A percentile compares a stretch with the other conserved stretches of the same genome.
phyloP scores from a whole-genome alignment of 2,329 filamentous ascomycete species.

The Ustilaginoidea virens region DNA sequence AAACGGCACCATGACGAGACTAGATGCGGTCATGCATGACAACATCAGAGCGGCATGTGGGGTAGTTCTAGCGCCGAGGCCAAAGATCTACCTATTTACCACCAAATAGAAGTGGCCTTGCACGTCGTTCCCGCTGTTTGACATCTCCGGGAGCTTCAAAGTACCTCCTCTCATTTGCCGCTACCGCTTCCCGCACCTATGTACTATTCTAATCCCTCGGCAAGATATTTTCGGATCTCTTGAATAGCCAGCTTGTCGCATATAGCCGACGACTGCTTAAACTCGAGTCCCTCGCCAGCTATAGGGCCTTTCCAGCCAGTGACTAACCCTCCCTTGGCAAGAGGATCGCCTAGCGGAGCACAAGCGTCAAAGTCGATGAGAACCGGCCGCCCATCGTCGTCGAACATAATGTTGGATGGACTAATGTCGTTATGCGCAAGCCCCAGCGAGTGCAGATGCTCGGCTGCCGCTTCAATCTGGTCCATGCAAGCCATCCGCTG shows the following conservation, averaged over 20 bases:
- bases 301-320: conserved; percentile 1
- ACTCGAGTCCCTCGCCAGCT: neutral
- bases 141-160: no score
- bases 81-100: no score
- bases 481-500: conserved; percentile 1
- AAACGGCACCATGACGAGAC: no score
- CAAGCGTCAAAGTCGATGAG: neutral
- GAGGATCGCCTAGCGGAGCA: neutral
- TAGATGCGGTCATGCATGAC: no score
- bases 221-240: conserved; percentile 1
- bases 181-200: no score
- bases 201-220: no score
- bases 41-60: no score
- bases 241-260: neutral
- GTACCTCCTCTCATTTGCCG: no score
- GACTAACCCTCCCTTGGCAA: neutral
- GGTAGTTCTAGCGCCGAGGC: no score
- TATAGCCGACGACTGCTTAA: neutral
- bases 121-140: no score
- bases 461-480: neutral
- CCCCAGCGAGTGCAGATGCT: neutral
- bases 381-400: neutral
- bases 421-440: neutral
- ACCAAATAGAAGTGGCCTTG: no score
- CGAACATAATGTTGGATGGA: neutral